phyloP scores from a whole-genome alignment of 257 asterid species.

The Buddleja alternifolia region DNA sequence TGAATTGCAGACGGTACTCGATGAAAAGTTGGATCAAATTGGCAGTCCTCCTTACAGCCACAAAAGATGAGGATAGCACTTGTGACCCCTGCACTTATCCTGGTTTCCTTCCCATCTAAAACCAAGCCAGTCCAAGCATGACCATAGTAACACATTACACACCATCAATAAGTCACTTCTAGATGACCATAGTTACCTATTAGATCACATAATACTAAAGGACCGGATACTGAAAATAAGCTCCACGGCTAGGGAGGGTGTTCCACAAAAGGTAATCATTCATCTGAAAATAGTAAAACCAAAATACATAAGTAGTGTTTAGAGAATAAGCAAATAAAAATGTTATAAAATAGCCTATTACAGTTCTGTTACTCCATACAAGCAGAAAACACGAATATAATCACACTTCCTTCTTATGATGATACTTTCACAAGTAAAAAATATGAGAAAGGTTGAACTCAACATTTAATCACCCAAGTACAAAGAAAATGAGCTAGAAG shows the following conservation, averaged over 20 bases:
- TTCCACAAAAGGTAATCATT: neutral
- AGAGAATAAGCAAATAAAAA: no score
- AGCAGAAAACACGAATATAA: neutral
- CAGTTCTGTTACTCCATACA: neutral
- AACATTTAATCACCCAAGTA: neutral
- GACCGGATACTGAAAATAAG: neutral
- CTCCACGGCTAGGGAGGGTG: neutral
- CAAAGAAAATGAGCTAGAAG: neutral
- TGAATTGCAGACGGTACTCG: no score
- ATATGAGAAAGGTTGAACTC: neutral
- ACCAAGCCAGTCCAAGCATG: no score
- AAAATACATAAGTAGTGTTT: neutral
- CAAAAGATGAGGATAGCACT: no score
- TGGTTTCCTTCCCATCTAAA: no score
- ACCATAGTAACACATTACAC: no score
- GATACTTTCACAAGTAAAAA: neutral
- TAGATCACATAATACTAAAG: neutral
- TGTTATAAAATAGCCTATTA: neutral
- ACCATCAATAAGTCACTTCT: no score
- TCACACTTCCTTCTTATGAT: neutral
- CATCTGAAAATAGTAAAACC: conserved; percentile 9
- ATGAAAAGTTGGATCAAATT: no score
- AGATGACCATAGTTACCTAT: no score
- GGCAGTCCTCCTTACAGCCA: no score
- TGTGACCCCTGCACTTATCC: no score